Conservation (phyloP, 2,329 filamentous ascomycete species). For the Cladophialophora yegresii region DNA sequence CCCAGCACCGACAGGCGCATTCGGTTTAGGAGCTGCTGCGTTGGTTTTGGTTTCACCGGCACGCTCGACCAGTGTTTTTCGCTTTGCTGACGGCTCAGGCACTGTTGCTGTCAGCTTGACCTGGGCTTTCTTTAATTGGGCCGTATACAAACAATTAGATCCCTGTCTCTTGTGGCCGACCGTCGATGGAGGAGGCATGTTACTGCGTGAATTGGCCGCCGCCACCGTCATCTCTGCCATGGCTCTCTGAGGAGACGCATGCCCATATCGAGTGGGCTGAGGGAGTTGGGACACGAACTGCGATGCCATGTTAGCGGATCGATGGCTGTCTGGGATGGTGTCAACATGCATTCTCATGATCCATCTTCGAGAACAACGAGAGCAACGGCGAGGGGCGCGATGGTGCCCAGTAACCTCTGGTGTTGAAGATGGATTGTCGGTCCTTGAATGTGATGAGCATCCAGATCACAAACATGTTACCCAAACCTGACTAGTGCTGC, state of each 20-base stretch:
- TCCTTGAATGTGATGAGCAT: neutral
- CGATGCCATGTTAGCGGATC: constrained; percentile 19
- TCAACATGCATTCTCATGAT: constrained; percentile 33
- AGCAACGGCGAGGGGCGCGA: neutral
- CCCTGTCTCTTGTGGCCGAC: constrained; percentile 55
- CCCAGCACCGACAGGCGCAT: constrained; percentile 44
- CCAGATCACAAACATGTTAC: neutral
- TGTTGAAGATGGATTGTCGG: neutral
- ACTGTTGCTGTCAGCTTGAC: constrained; percentile 49
- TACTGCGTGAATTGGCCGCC: constrained; percentile 56
- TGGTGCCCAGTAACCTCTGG: neutral
- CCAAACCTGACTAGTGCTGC: neutral
- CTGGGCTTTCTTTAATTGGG: constrained; percentile 42
- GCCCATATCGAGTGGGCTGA: constrained; percentile 40
- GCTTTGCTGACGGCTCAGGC: constrained; percentile 60
- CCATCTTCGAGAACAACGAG: constrained; percentile 18
- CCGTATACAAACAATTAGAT: constrained; percentile 47
- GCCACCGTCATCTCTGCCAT: constrained; percentile 56
- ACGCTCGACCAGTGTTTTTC: constrained; percentile 60
- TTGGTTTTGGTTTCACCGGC: constrained; percentile 55
- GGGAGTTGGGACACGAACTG: constrained; percentile 42
- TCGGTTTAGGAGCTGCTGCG: constrained; percentile 46
- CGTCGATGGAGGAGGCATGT: constrained; percentile 48
- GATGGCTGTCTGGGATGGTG: neutral
- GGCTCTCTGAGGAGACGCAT: constrained; percentile 38